phyloP scores from a whole-genome alignment of 495 filamentous ascomycete species.

The Penicillium desertorum region DNA sequence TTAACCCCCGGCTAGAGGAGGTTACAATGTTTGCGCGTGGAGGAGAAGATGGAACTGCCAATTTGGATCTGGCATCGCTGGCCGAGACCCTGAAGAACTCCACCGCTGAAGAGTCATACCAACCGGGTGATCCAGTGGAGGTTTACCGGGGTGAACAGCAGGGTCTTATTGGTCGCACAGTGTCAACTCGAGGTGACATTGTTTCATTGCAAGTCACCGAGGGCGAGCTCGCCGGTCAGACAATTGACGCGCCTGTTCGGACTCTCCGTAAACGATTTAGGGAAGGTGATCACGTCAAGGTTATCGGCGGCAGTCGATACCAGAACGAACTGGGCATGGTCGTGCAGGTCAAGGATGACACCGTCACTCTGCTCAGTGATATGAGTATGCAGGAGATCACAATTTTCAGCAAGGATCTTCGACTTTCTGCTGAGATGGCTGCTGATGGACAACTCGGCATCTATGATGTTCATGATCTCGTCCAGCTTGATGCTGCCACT shows the following conservation, averaged over 20 bases:
- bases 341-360: slow-evolving; percentile 84
- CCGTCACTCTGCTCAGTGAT: slow-evolving; percentile 88
- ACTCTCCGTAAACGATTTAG: slow-evolving; percentile 90
- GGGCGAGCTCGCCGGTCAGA: slow-evolving; percentile 77
- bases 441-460: slow-evolving; percentile 75
- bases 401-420: slow-evolving; percentile 95
- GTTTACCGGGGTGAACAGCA: slow-evolving; percentile 96
- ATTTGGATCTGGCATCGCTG: slow-evolving; percentile 86
- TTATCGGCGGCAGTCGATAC: slow-evolving; percentile 92
- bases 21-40: slow-evolving; percentile 89
- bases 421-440: slow-evolving; percentile 87
- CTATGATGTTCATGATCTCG: slow-evolving; percentile 88
- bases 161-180: slow-evolving; percentile 80
- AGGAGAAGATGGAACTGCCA: slow-evolving; percentile 86
- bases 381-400: slow-evolving; percentile 90
- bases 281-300: slow-evolving; percentile 96
- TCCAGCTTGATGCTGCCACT: slow-evolving; percentile 88
- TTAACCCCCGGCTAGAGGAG: slow-evolving; percentile 92
- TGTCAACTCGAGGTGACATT: slow-evolving; percentile 87
- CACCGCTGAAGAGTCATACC: slow-evolving; percentile 73
- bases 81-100: slow-evolving; percentile 81
- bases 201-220: slow-evolving; percentile 85
- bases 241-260: slow-evolving; percentile 88
- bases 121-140: slow-evolving; percentile 90
- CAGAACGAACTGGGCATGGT: slow-evolving; percentile 96